Conservation (phyloP, 2,329 filamentous ascomycete genomes). For the Colletotrichum shisoi region DNA sequence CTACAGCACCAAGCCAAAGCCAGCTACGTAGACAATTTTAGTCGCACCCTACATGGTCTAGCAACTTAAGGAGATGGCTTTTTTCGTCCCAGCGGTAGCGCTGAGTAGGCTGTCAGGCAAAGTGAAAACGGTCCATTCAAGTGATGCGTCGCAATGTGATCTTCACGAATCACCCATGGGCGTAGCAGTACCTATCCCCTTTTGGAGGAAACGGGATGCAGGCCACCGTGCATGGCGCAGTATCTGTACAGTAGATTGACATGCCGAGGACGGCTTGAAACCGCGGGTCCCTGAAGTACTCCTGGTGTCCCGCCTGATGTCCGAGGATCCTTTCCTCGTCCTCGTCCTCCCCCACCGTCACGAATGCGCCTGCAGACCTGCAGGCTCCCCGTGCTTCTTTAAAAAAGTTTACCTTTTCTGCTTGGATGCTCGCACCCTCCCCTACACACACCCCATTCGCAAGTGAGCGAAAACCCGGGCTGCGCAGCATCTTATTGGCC, state of each 20-base stretch:
- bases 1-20: conserved; percentile 21
- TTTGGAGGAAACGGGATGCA: conserved; percentile 29
- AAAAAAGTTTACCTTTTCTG: conserved; percentile 30
- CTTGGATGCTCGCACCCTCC: conserved; percentile 24
- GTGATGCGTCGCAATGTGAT: conserved; percentile 8
- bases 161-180: too few species aligned
- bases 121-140: conserved; percentile 3
- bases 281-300: conserved; percentile 23
- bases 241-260: conserved; percentile 33
- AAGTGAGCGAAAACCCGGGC: conserved; percentile 28
- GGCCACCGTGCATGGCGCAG: conserved; percentile 26
- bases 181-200: conserved; percentile 6
- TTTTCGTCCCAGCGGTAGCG: not conserved
- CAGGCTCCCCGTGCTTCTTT: conserved; percentile 30
- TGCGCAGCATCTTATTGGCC: conserved; percentile 25
- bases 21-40: conserved; percentile 15
- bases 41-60: conserved; percentile 7
- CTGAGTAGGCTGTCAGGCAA: conserved; percentile 2
- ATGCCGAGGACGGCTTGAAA: not conserved
- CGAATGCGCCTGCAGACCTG: conserved; percentile 27
- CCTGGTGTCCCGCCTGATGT: conserved; percentile 33
- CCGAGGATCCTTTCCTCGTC: conserved; percentile 22
- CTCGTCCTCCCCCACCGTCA: conserved; percentile 16
- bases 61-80: not conserved
- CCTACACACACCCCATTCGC: conserved; percentile 30